Percentiles rank a stretch among this genome's conserved stretches.
Evolutionary conservation across 129 eudicot genomes (phyloP).

Genomic region (Flaveria linearis): DNA sequence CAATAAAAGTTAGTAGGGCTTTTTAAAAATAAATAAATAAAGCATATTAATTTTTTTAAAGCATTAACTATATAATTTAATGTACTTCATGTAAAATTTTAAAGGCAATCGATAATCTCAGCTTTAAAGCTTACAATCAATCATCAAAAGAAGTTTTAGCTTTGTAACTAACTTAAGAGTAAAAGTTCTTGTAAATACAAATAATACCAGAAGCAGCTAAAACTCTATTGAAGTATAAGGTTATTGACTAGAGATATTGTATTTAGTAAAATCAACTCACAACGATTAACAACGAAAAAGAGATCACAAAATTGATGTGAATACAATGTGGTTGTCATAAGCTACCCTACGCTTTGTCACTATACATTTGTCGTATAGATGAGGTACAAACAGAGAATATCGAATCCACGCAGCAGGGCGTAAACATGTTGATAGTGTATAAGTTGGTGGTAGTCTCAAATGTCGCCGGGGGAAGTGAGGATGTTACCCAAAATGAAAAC

Average conservation of each 20-base stretch:
- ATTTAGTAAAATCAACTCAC: background rate
- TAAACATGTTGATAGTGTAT: too few relatives aligned
- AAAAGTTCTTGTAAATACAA: too few relatives aligned
- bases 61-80: too few relatives aligned
- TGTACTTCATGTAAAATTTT: too few relatives aligned
- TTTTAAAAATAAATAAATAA: too few relatives aligned
- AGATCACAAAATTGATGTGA: background rate
- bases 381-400: background rate
- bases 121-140: too few relatives aligned
- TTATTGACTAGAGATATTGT: background rate
- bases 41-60: too few relatives aligned
- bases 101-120: too few relatives aligned
- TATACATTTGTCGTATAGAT: background rate
- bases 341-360: background rate
- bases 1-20: too few relatives aligned
- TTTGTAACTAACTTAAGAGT: too few relatives aligned
- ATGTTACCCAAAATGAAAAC: slow-evolving; percentile 71
- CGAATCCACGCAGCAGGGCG: background rate
- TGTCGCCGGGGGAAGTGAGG: background rate
- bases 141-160: too few relatives aligned
- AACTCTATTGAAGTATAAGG: background rate
- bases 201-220: background rate
- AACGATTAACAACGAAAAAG: background rate
- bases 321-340: background rate
- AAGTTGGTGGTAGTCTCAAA: too few relatives aligned